Base-by-base conservation (phyloP, 2,329 filamentous ascomycete species). In the Colletotrichum tanaceti region DNA sequence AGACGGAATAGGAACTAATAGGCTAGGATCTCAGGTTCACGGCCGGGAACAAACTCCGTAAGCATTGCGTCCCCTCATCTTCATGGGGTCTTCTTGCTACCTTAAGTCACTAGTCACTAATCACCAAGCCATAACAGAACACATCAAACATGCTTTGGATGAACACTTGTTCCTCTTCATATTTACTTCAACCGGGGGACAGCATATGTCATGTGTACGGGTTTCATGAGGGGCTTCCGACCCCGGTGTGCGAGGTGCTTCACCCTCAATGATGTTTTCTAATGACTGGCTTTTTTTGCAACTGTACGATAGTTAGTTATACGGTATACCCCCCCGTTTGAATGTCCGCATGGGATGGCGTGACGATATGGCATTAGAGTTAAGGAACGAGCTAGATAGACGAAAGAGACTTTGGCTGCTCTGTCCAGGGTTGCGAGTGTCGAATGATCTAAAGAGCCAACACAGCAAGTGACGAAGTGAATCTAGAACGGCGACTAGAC, bases 291-390 rank as follows among this genome's bases (percentile, higher is more conserved):
- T n/a, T n/a, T 14, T 24, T 28, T 32, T 58, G 1, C 13, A n/a
- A 58, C 18, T 24, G 43, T 58, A 58, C 57, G 32, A 47, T 47
- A 24, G 6, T 35, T 47, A n/a, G 6, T 35, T 47, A 58, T 58
- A 47, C n/a, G n/a, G n/a, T n/a, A n/a, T n/a, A n/a, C n/a, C n/a
- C 43, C 57, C 57, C 9, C 38, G 43, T 24, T 13, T 49, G 47
- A n/a, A 58, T 22, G 32, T 6, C 9, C n/a, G n/a, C 28, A 39
- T 38, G 32, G 14, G n/a, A 20, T 38, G 32, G 50, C 3, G 32
- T 11, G 18, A 52, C 16, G 18, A 28, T 20, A 5, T 52, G 5
- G 28, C n/a, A 20, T 35, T 52, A 35, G 28, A n/a, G 3, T 35
- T 35, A 20, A 7, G n/a, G n/a, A n/a, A n/a, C n/a, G 9, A n/a